These are phyloP conservation scores for Kurtzmaniella cleridarum DNA, from an alignment of 805 yeast species.

Conservation along the genomic window DNA sequence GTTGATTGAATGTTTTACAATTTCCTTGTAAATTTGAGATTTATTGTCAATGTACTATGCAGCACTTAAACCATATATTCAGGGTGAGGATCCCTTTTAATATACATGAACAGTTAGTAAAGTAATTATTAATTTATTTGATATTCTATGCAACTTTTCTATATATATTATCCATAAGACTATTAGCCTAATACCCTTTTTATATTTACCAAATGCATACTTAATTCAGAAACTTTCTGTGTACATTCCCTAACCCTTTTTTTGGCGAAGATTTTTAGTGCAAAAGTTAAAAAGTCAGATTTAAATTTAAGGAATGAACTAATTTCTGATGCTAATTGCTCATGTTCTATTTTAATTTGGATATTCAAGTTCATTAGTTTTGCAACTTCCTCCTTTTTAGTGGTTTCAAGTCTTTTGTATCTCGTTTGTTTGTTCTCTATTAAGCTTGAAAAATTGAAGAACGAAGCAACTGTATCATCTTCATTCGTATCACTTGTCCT, in stretches of 20 bases:
- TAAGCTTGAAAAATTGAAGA: slow-evolving; percentile 32
- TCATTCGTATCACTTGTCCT: slow-evolving; percentile 9
- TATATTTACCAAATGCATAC: too few relatives aligned
- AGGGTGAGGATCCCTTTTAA: too few relatives aligned
- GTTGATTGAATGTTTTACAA: too few relatives aligned
- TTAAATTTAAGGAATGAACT: slow-evolving; percentile 54
- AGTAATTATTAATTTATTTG: too few relatives aligned
- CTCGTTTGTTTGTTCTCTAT: slow-evolving; percentile 49
- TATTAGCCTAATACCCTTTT: too few relatives aligned
- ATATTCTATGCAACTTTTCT: too few relatives aligned
- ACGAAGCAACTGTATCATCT: slow-evolving; percentile 14
- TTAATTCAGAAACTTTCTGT: background rate
- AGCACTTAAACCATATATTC: too few relatives aligned
- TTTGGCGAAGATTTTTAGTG: slow-evolving; percentile 26
- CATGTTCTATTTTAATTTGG: slow-evolving; percentile 53
- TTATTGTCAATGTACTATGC: too few relatives aligned
- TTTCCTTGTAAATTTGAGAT: too few relatives aligned
- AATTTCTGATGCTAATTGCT: slow-evolving; percentile 55
- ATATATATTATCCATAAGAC: too few relatives aligned
- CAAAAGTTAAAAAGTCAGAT: slow-evolving; percentile 32
- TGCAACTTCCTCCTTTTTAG: slow-evolving; percentile 36
- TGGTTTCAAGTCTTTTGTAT: slow-evolving; percentile 38
- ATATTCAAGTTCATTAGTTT: slow-evolving; percentile 38
- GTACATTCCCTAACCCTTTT: slow-evolving; percentile 5
- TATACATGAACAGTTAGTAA: too few relatives aligned